phyloP scores from a whole-genome alignment of 2,329 filamentous ascomycete genomes.

The Hysterium pulicare region DNA sequence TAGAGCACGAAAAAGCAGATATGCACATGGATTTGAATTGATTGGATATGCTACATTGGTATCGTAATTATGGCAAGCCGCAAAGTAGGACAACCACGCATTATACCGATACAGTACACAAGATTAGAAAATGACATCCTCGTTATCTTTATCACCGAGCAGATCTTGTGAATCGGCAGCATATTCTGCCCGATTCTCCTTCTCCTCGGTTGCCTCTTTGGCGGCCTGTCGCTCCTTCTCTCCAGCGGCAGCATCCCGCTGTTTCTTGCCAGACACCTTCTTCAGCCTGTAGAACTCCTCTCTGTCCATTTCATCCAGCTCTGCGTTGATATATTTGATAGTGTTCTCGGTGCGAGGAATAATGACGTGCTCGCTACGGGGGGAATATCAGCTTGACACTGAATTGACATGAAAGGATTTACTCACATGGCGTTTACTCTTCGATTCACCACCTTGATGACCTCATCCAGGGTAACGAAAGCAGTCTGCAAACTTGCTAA shows the following conservation, averaged over 20 bases:
- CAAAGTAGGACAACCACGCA: not conserved
- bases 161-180: constrained; percentile 58
- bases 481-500: constrained; percentile 94
- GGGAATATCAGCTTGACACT: constrained; percentile 15
- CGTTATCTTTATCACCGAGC: constrained; percentile 71
- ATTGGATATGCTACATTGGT: not conserved
- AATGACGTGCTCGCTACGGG: constrained; percentile 76
- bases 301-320: constrained; percentile 93
- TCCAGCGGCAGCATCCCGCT: constrained; percentile 46
- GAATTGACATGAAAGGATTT: constrained; percentile 1
- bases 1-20: not conserved
- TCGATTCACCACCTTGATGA: constrained; percentile 98
- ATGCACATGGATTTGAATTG: not conserved
- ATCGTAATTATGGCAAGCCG: constrained; percentile 1
- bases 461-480: constrained; percentile 96
- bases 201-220: constrained; percentile 20
- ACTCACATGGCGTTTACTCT: constrained; percentile 93
- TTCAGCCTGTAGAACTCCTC: constrained; percentile 98
- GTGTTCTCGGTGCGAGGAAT: constrained; percentile 98
- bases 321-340: constrained; percentile 99
- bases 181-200: constrained; percentile 27
- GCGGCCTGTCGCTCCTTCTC: constrained; percentile 44
- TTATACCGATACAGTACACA: not conserved
- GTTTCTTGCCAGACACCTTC: constrained; percentile 77
- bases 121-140: constrained; percentile 77